Conservation (phyloP, 2,329 filamentous ascomycete genomes). For the Fusarium acutatum region DNA sequence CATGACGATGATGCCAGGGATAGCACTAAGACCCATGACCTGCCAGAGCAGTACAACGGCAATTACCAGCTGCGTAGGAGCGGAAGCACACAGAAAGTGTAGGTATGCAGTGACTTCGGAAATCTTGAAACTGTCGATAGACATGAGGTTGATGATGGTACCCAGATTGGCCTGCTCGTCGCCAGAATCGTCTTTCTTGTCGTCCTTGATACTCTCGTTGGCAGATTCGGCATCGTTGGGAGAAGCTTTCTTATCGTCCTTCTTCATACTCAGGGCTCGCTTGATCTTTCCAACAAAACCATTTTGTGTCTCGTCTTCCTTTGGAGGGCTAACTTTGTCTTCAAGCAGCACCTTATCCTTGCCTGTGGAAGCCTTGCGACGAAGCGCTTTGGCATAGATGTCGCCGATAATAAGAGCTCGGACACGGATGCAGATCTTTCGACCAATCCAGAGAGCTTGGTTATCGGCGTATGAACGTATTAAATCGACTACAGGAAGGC, state of each 20-base stretch:
- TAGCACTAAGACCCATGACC: conserved; percentile 90
- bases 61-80: conserved; percentile 86
- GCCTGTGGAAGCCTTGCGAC: conserved; percentile 85
- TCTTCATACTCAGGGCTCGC: conserved; percentile 68
- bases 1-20: conserved; percentile 94
- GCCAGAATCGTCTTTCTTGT: conserved; percentile 47
- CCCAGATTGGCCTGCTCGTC: conserved; percentile 89
- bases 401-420: conserved; percentile 96
- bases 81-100: conserved; percentile 93
- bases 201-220: conserved; percentile 47
- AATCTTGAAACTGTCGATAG: conserved; percentile 98
- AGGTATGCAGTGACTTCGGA: conserved; percentile 93
- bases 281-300: conserved; percentile 61
- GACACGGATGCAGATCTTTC: conserved; percentile 91
- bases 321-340: conserved; percentile 49
- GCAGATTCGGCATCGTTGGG: conserved; percentile 47
- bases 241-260: conserved; percentile 56
- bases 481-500: conserved; percentile 84
- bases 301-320: conserved; percentile 48
- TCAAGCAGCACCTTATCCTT: conserved; percentile 77
- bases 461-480: conserved; percentile 84
- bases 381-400: conserved; percentile 94
- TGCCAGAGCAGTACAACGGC: conserved; percentile 85
- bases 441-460: conserved; percentile 90
- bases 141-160: conserved; percentile 99